phyloP scores from a whole-genome alignment of 2,329 filamentous ascomycete species.

The Tolypocladium pustulatum region DNA sequence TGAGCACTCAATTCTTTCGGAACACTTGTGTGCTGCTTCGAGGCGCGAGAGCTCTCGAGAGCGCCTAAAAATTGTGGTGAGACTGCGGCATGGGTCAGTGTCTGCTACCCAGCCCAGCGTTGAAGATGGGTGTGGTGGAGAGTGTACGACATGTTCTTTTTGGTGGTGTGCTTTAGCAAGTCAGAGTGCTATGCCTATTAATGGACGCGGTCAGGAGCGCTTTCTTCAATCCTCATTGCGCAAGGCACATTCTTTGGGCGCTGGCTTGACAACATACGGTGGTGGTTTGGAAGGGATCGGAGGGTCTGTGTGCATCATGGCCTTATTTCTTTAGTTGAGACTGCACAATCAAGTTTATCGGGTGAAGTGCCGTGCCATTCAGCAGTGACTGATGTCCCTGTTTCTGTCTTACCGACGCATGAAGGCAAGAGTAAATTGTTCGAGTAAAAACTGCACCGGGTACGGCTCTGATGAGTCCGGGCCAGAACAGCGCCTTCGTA shows the following conservation, averaged over 20 bases:
- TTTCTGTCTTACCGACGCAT: too few species aligned
- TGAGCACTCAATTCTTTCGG: conserved; percentile 9
- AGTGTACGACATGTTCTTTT: neutral
- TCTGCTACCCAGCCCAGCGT: neutral
- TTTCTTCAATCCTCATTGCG: neutral
- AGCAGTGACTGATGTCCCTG: neutral
- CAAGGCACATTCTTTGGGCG: neutral
- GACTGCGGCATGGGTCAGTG: neutral
- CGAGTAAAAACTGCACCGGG: too few species aligned
- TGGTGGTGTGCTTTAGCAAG: neutral
- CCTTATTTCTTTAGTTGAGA: neutral
- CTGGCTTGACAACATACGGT: neutral
- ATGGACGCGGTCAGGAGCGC: conserved; percentile 2
- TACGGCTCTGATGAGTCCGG: too few species aligned
- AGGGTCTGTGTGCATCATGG: neutral
- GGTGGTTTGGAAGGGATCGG: neutral
- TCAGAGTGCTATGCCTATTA: conserved; percentile 1
- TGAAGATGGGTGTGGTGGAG: neutral
- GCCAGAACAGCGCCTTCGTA: too few species aligned
- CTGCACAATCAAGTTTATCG: neutral
- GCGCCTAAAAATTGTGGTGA: neutral
- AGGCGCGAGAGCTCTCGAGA: neutral
- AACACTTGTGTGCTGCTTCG: conserved; percentile 10
- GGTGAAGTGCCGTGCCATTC: neutral
- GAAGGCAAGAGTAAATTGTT: too few species aligned